Conservation (phyloP, 768 basidiomycete species). For the Amanita pallidorosea region DNA sequence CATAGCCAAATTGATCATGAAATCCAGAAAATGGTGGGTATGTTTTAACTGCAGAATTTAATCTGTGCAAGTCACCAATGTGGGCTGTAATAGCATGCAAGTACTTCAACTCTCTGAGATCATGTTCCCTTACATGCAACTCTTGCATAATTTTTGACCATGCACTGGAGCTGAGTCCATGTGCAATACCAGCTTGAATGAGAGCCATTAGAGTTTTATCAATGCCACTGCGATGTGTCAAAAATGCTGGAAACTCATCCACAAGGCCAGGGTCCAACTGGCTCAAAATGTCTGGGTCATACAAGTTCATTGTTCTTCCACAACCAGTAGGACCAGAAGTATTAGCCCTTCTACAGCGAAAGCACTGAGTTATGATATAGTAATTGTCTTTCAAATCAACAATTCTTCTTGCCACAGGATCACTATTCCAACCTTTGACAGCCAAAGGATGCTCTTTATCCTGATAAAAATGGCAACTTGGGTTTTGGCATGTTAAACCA, state of each 20-base stretch:
- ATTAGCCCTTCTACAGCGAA: slow-evolving; percentile 5
- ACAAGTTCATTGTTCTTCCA: slow-evolving; percentile 10
- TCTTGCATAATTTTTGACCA: slow-evolving; percentile 10
- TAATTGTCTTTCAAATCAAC: slow-evolving; percentile 9
- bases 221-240: slow-evolving; percentile 11
- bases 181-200: slow-evolving; percentile 8
- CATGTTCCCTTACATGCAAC: slow-evolving; percentile 9
- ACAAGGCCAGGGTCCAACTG: slow-evolving; percentile 6
- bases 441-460: slow-evolving; percentile 4
- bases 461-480: slow-evolving; percentile 1
- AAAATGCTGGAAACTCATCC: slow-evolving; percentile 9
- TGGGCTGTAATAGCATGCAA: slow-evolving; percentile 4
- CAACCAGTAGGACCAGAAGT: slow-evolving; percentile 4
- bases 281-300: slow-evolving; percentile 8
- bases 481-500: not conserved
- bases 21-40: slow-evolving; percentile 9
- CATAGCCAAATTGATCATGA: slow-evolving; percentile 6
- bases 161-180: slow-evolving; percentile 7
- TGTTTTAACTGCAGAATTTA: not conserved
- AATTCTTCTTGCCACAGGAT: slow-evolving; percentile 9
- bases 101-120: slow-evolving; percentile 10
- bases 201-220: slow-evolving; percentile 11
- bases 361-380: slow-evolving; percentile 10
- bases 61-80: not conserved
- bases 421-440: slow-evolving; percentile 11